Evolutionary conservation across 2,329 filamentous ascomycete genomes (phyloP), one percentile per base, ranked within the genome.

Genomic region (Zarea fungicola): DNA sequence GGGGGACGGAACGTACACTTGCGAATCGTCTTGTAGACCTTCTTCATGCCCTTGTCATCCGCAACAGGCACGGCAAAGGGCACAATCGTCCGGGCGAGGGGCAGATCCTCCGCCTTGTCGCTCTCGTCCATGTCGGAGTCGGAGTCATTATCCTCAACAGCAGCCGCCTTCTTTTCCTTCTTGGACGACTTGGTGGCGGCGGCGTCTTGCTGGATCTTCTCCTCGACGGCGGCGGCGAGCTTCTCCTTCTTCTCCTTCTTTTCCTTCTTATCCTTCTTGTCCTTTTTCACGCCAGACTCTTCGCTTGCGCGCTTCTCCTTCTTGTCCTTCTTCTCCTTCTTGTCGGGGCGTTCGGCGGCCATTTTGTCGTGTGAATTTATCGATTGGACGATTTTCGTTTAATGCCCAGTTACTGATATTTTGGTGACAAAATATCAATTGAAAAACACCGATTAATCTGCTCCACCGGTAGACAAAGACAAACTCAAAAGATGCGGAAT

Each of bases 61-160:
- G 85, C 85, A 52, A 95, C 73, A 28, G 89, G 88, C 58, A 86
- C 77, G 50, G 91, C 89, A 64, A 96, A 93, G 25, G 90, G 87
- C 48, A 95, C 88, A 41, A 95, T 74, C 51, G 84, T 82, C 58
- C 76, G 63, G 65, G 74, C 69, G 48, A 75, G 63, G 42, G 67
- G 60, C 26, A 62, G 48, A 2, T 29, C 46, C 45, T 74, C 70
- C 36, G 68, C 58, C 56, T 69, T 47, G 19, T 52, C 45, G 16
- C 62, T 61, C 13, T 66, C 67, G 45, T 70, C 65, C 42, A 71
- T 71, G 56, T 75, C 71, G 44, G 70, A 72, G 56, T 74, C 72
- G 35, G 66, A 66, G 40, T 70, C 70, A 54, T 69, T 69, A 42
- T 67, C 63, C 39, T 63, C 66, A n/a, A 64, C 70, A n/a, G 70